phyloP scores from a whole-genome alignment of 2,329 filamentous ascomycete genomes.

The Xylariaceae sp. region DNA sequence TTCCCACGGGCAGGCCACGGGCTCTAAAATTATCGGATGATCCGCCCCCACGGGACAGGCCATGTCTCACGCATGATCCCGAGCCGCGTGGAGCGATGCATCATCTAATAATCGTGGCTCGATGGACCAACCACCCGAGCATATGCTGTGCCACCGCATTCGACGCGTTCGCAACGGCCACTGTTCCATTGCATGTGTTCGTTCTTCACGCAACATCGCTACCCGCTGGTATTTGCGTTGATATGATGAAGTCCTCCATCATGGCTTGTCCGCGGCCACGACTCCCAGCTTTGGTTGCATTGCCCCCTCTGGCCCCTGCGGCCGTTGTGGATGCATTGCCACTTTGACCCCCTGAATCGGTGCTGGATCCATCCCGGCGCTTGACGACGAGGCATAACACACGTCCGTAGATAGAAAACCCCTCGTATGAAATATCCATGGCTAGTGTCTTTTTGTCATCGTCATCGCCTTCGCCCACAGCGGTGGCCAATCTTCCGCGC shows the following conservation, averaged over 20 bases:
- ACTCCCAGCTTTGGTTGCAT: constrained; percentile 31
- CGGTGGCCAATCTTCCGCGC: constrained; percentile 40
- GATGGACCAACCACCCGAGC: constrained; percentile 1
- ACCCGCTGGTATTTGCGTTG: constrained; percentile 61
- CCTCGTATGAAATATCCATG: constrained; percentile 85
- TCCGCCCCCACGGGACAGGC: constrained; percentile 18
- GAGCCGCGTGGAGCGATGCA: constrained; percentile 17
- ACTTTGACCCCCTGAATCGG: constrained; percentile 33
- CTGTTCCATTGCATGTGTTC: constrained; percentile 9
- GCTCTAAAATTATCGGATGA: constrained; percentile 17
- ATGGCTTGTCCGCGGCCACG: constrained; percentile 53
- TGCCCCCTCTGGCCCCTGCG: constrained; percentile 31
- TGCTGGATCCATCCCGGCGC: constrained; percentile 59
- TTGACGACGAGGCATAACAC: constrained; percentile 87
- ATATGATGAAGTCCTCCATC: constrained; percentile 82
- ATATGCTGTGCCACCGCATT: constrained; percentile 8
- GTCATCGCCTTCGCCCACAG: constrained; percentile 32
- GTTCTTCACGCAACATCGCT: constrained; percentile 31
- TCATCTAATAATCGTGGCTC: constrained; percentile 9
- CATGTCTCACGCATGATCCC: constrained; percentile 8
- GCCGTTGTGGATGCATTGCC: constrained; percentile 28
- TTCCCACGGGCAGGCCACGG: not conserved
- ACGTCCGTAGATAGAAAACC: constrained; percentile 91
- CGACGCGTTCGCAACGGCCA: constrained; percentile 9
- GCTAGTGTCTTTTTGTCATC: constrained; percentile 89